Conservation (phyloP, 768 basidiomycete species). For the Collybia sp. region DNA sequence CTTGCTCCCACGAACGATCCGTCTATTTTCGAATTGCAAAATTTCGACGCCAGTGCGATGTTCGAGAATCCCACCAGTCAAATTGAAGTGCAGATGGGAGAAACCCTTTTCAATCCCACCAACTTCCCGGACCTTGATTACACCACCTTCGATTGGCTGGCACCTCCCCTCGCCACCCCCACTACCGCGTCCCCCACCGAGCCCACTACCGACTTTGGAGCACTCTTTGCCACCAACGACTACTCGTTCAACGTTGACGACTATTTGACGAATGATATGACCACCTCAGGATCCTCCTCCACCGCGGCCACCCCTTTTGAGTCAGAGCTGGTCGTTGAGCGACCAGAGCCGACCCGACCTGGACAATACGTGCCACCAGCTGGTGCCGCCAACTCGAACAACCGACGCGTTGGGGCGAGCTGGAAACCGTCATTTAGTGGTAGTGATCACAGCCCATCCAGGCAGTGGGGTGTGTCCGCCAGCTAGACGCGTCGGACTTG, state of each 20-base stretch:
- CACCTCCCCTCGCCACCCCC: background rate
- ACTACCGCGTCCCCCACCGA: conserved; percentile 9
- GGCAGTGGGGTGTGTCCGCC: conserved; percentile 21
- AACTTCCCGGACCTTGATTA: conserved; percentile 5
- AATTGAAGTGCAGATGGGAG: conserved; percentile 31
- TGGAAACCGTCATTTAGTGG: conserved; percentile 32
- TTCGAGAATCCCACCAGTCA: conserved; percentile 28
- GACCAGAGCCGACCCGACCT: conserved; percentile 13
- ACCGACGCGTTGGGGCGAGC: conserved; percentile 49
- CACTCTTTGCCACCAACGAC: conserved; percentile 15
- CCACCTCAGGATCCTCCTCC: conserved; percentile 4
- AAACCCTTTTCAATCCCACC: conserved; percentile 4
- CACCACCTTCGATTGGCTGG: background rate
- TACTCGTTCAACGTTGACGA: conserved; percentile 15
- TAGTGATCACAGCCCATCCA: conserved; percentile 23
- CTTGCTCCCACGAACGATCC: conserved; percentile 25
- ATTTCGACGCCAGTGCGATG: conserved; percentile 24
- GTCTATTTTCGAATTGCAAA: conserved; percentile 28
- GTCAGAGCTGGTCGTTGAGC: conserved; percentile 10
- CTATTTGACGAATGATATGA: background rate
- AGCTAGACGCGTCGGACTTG: background rate
- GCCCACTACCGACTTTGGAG: conserved; percentile 12
- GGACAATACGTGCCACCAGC: conserved; percentile 45
- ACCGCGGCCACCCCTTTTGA: conserved; percentile 4
- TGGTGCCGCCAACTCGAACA: conserved; percentile 44